Evolutionary conservation across 495 filamentous ascomycete genomes (phyloP).

Genomic region (Rhypophila decipiens): DNA sequence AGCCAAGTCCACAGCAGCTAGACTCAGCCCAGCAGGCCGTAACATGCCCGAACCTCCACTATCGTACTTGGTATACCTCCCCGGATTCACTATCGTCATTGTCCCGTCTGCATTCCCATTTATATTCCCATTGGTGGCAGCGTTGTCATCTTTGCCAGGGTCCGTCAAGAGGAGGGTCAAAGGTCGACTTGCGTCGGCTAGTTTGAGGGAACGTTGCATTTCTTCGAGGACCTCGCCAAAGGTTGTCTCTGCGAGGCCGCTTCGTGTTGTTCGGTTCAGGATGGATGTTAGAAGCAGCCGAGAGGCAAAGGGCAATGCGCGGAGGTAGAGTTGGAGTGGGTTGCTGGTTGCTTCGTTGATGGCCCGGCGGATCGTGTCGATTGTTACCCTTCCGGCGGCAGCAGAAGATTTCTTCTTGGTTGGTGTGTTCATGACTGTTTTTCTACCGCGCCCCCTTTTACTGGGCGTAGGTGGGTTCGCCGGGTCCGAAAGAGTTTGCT

Average conservation of each 20-base stretch:
- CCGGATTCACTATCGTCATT: not conserved
- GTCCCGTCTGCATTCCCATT: not conserved
- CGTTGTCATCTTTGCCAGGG: slow-evolving; percentile 5
- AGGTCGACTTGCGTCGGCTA: slow-evolving; percentile 44
- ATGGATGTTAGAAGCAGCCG: slow-evolving; percentile 84
- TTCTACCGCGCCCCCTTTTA: slow-evolving; percentile 18
- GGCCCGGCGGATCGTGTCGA: slow-evolving; percentile 84
- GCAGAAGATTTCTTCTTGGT: slow-evolving; percentile 18
- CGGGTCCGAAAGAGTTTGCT: slow-evolving; percentile 4
- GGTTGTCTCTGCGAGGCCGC: slow-evolving; percentile 78
- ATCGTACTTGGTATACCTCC: slow-evolving; percentile 5
- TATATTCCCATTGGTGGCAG: slow-evolving; percentile 6
- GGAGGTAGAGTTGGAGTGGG: slow-evolving; percentile 82
- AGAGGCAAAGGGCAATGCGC: slow-evolving; percentile 68
- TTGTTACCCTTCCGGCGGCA: slow-evolving; percentile 62
- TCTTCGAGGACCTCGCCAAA: slow-evolving; percentile 91
- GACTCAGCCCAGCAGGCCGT: slow-evolving; percentile 60
- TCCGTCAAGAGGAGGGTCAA: slow-evolving; percentile 23
- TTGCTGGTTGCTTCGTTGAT: slow-evolving; percentile 92
- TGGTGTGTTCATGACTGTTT: slow-evolving; percentile 1
- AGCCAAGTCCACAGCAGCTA: slow-evolving; percentile 71
- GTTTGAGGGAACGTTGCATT: slow-evolving; percentile 61
- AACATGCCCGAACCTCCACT: slow-evolving; percentile 5
- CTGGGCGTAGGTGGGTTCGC: slow-evolving; percentile 34
- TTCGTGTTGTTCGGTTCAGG: slow-evolving; percentile 68